Conservation (phyloP, 108 stramenopile genomes). For the Cylindrotheca fusiformis region DNA sequence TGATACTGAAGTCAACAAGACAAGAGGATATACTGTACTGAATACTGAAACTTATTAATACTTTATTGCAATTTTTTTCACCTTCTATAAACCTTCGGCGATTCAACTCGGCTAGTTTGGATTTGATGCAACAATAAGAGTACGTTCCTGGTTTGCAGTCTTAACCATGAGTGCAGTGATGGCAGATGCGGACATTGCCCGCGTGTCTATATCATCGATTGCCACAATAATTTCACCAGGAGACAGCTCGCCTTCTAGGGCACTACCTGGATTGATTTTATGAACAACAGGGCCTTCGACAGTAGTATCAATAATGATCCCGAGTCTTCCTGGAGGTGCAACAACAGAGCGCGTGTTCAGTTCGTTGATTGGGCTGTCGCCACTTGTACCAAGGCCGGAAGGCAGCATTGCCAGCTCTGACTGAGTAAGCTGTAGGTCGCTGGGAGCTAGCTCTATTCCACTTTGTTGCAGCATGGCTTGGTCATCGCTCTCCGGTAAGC, state of each 20-base stretch:
- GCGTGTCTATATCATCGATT: constrained; percentile 72
- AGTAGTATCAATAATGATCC: constrained; percentile 82
- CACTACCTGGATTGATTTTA: constrained; percentile 47
- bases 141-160: constrained; percentile 52
- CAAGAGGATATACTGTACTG: too few species aligned
- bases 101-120: too few species aligned
- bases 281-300: constrained; percentile 79
- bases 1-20: too few species aligned
- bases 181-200: constrained; percentile 61
- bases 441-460: constrained; percentile 11
- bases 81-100: too few species aligned
- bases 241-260: constrained; percentile 51
- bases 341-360: constrained; percentile 17
- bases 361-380: constrained; percentile 1
- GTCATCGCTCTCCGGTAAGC: constrained; percentile 4
- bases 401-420: constrained; percentile 36
- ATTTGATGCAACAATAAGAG: constrained; percentile 32
- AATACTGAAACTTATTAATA: too few species aligned
- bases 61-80: too few species aligned
- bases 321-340: constrained; percentile 80
- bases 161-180: constrained; percentile 73
- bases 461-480: background rate
- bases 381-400: constrained; percentile 17
- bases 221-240: constrained; percentile 74
- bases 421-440: constrained; percentile 23